Conservation (phyloP, 805 yeast genomes). For the Pichia cabralensis region DNA sequence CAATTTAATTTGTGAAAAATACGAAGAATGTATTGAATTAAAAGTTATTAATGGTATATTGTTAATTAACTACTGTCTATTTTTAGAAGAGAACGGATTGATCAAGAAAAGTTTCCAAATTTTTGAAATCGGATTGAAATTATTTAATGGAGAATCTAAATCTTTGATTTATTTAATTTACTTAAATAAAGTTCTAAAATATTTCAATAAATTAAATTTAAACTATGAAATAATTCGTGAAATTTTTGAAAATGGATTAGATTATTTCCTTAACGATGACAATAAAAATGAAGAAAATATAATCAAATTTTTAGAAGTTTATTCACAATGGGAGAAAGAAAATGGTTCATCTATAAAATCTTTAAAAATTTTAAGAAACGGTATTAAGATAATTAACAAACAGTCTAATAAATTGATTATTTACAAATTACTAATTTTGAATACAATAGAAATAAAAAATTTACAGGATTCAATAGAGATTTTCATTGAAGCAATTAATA, state of each 20-base stretch:
- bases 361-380: slow-evolving; percentile 35
- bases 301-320: slow-evolving; percentile 37
- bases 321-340: slow-evolving; percentile 52
- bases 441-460: slow-evolving; percentile 32
- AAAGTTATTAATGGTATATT: slow-evolving; percentile 62
- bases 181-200: slow-evolving; percentile 37
- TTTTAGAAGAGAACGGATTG: slow-evolving; percentile 38
- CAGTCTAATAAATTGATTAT: slow-evolving; percentile 27
- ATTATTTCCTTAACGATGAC: too few relatives aligned
- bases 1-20: slow-evolving; percentile 33
- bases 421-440: slow-evolving; percentile 34
- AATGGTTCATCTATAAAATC: slow-evolving; percentile 43
- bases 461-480: slow-evolving; percentile 34
- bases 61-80: slow-evolving; percentile 56
- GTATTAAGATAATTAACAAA: slow-evolving; percentile 25
- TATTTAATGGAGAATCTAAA: slow-evolving; percentile 51
- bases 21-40: slow-evolving; percentile 44
- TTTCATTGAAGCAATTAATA: slow-evolving; percentile 41
- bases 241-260: slow-evolving; percentile 59
- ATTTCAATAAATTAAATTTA: slow-evolving; percentile 23
- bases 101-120: slow-evolving; percentile 44
- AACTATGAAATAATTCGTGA: slow-evolving; percentile 54
- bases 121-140: slow-evolving; percentile 57
- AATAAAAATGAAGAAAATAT: slow-evolving; percentile 1
- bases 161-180: slow-evolving; percentile 69